Conservation (phyloP, 148 eudicot species). For the Salicornia ramosissima region DNA sequence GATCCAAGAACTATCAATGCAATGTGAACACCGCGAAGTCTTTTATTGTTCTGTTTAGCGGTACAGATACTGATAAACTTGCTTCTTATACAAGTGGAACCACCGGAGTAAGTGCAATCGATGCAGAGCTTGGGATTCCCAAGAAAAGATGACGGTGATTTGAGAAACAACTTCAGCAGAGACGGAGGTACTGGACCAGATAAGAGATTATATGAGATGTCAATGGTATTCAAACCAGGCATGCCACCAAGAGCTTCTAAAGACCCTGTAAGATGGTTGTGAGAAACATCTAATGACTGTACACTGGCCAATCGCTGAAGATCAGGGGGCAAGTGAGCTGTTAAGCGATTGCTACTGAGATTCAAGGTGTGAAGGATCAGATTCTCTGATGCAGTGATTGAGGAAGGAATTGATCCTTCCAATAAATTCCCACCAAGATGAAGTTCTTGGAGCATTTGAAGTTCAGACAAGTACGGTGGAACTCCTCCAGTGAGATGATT, state of each 20-base stretch:
- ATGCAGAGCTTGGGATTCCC: slow-evolving; percentile 57
- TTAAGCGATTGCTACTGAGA: slow-evolving; percentile 52
- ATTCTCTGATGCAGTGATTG: slow-evolving; percentile 33
- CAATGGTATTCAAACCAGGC: slow-evolving; percentile 34
- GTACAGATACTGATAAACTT: slow-evolving; percentile 34
- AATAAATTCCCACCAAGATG: slow-evolving; percentile 57
- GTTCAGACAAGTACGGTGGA: slow-evolving; percentile 45
- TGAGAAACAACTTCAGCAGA: slow-evolving; percentile 33
- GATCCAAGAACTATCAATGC: slow-evolving; percentile 47
- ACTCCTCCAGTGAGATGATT: slow-evolving; percentile 56
- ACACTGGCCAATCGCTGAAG: slow-evolving; percentile 37
- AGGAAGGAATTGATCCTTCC: slow-evolving; percentile 55
- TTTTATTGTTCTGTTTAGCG: slow-evolving; percentile 13
- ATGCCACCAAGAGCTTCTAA: slow-evolving; percentile 36
- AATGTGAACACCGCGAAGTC: slow-evolving; percentile 26
- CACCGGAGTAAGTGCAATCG: slow-evolving; percentile 27
- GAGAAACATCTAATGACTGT: slow-evolving; percentile 51
- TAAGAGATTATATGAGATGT: slow-evolving; percentile 59
- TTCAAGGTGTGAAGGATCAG: slow-evolving; percentile 38
- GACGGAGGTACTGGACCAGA: slow-evolving; percentile 51
- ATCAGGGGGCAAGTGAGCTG: slow-evolving; percentile 47
- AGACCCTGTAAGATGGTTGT: slow-evolving; percentile 54
- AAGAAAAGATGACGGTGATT: slow-evolving; percentile 43
- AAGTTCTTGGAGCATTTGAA: slow-evolving; percentile 38
- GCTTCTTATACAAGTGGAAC: slow-evolving; percentile 26